These are phyloP conservation scores for Dryas drummondii DNA, from an alignment of 306 rosid genomes.

Conservation along the genomic window DNA sequence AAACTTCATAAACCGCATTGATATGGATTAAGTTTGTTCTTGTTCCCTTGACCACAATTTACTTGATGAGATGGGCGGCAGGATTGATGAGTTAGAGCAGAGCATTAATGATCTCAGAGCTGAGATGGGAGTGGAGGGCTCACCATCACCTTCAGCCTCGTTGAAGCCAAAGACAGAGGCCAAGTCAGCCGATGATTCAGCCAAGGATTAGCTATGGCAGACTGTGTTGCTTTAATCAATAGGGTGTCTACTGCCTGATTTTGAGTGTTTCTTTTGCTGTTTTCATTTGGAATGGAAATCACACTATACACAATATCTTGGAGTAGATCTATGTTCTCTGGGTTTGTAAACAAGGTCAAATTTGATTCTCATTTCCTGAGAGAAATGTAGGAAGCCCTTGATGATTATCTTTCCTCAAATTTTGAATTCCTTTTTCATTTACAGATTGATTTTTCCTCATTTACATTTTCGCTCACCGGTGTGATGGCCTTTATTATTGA, in stretches of 20 bases:
- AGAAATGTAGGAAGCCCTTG: not conserved
- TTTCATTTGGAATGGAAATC: not conserved
- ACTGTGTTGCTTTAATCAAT: not conserved
- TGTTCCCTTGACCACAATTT: constrained; percentile 33
- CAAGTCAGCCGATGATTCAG: constrained; percentile 34
- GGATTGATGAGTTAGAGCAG: constrained; percentile 51
- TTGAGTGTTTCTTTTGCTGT: not conserved
- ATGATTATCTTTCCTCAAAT: not conserved
- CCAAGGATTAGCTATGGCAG: not conserved
- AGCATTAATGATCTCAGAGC: constrained; percentile 46
- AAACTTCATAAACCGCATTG: not conserved
- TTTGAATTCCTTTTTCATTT: not conserved
- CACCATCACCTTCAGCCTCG: constrained; percentile 29
- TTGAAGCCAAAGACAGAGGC: constrained; percentile 24
- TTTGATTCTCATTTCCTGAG: constrained; percentile 3
- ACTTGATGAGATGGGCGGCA: constrained; percentile 56
- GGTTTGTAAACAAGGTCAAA: constrained; percentile 4
- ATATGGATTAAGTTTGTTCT: not conserved
- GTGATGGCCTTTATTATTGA: no score
- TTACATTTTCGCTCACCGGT: no score
- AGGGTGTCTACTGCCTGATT: not conserved
- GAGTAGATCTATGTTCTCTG: constrained; percentile 8
- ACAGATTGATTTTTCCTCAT: no score
- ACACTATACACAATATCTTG: not conserved
- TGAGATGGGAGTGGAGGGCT: constrained; percentile 46